phyloP scores from a whole-genome alignment of 2,329 filamentous ascomycete species.

The Epichloe gansuensis region DNA sequence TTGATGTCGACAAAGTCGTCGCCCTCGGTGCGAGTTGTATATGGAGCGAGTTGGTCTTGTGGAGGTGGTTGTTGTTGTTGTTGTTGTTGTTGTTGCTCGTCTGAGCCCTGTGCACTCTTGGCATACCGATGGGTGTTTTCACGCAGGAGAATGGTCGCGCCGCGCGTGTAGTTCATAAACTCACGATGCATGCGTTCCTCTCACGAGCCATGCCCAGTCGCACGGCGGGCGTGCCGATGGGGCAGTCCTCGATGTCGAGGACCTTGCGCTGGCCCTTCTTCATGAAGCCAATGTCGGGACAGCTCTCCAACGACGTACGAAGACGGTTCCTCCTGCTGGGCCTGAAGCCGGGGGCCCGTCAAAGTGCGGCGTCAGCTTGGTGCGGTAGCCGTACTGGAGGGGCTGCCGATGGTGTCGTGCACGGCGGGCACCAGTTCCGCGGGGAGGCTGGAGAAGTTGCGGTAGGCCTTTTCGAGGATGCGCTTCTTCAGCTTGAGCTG shows the following conservation, averaged over 20 bases:
- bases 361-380: conserved; percentile 95
- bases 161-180: conserved; percentile 59
- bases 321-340: conserved; percentile 35
- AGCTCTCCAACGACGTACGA: conserved; percentile 37
- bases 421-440: conserved; percentile 64
- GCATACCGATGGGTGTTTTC: conserved; percentile 65
- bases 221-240: conserved; percentile 82
- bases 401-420: conserved; percentile 77
- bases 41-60: conserved; percentile 14
- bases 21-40: conserved; percentile 36
- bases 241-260: conserved; percentile 94
- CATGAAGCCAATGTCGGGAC: conserved; percentile 84
- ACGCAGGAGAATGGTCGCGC: conserved; percentile 78
- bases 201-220: conserved; percentile 68
- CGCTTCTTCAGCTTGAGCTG: conserved; percentile 76
- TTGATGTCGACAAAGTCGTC: conserved; percentile 62
- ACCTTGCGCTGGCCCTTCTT: conserved; percentile 68
- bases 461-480: conserved; percentile 84
- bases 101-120: conserved; percentile 25
- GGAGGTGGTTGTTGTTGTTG: conserved; percentile 15
- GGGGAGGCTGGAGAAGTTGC: conserved; percentile 76
- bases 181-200: conserved; percentile 61
- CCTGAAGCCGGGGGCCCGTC: conserved; percentile 56
- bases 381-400: conserved; percentile 84
- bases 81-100: conserved; percentile 4